Evolutionary conservation across 192 early-diverging fungal genomes (phyloP).

Genomic region (Glomus cerebriforme): DNA sequence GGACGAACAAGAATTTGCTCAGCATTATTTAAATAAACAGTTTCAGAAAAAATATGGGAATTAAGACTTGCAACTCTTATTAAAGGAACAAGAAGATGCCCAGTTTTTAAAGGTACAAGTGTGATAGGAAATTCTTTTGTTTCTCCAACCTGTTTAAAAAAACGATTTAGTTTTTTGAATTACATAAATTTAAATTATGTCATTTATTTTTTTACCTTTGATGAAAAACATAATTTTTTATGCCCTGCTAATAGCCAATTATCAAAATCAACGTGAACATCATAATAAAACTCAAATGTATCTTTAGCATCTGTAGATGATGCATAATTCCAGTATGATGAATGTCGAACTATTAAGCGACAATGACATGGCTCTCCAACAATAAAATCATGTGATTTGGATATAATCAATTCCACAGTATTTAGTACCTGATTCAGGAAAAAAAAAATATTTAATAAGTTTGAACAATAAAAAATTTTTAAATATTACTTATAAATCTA

Average conservation of each 20-base stretch:
- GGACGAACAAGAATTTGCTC: conserved; percentile 61
- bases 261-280: conserved; percentile 65
- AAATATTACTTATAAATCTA: no score
- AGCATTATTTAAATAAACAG: conserved; percentile 58
- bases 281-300: conserved; percentile 54
- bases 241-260: conserved; percentile 71
- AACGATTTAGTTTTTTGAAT: background rate
- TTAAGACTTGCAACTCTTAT: conserved; percentile 47
- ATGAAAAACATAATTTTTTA: conserved; percentile 54
- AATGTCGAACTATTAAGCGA: conserved; percentile 52
- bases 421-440: conserved; percentile 46
- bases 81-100: conserved; percentile 54
- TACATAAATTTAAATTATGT: background rate
- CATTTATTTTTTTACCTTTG: conserved; percentile 54
- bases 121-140: conserved; percentile 50
- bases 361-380: conserved; percentile 63
- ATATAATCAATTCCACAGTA: conserved; percentile 53
- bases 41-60: conserved; percentile 48
- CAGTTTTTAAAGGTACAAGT: conserved; percentile 62
- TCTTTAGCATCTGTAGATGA: conserved; percentile 35
- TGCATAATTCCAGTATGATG: conserved; percentile 50
- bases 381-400: conserved; percentile 41
- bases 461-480: background rate
- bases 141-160: conserved; percentile 46
- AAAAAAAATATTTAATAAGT: background rate